phyloP scores from a whole-genome alignment of 176 grass and related monocot species.

The Oryza meridionalis region DNA sequence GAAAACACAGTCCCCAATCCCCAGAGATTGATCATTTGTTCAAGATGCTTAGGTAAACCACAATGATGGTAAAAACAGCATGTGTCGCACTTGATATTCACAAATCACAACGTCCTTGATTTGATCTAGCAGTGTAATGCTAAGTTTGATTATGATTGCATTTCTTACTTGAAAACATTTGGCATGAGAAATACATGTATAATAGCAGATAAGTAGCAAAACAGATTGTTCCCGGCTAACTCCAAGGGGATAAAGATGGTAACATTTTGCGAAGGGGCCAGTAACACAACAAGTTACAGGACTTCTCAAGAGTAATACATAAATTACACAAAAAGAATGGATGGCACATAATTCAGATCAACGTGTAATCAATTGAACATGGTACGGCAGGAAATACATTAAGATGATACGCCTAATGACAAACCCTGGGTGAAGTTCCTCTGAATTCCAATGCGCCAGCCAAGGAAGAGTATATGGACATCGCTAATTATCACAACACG shows the following conservation, averaged over 20 bases:
- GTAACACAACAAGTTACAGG: neutral
- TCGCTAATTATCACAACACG: conserved; percentile 24
- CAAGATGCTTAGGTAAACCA: neutral
- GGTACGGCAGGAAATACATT: conserved; percentile 39
- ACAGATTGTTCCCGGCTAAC: conserved; percentile 7
- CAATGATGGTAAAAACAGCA: neutral
- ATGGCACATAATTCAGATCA: conserved; percentile 36
- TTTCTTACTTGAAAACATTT: conserved; percentile 33
- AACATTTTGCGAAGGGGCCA: neutral
- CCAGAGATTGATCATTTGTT: conserved; percentile 1
- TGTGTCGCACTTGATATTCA: conserved; percentile 3
- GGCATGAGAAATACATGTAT: neutral
- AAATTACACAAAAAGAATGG: conserved; percentile 47
- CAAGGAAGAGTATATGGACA: conserved; percentile 45
- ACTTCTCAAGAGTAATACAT: conserved; percentile 18
- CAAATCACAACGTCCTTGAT: neutral
- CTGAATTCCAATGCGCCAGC: conserved; percentile 35
- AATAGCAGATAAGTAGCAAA: conserved; percentile 21
- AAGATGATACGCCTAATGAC: conserved; percentile 39
- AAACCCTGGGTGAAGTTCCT: conserved; percentile 45
- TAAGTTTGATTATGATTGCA: neutral
- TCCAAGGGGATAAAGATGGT: conserved; percentile 7
- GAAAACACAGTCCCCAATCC: neutral
- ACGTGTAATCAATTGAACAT: conserved; percentile 41
- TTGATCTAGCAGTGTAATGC: conserved; percentile 14